Percentiles rank a stretch among this genome's conserved stretches.
Conservation (phyloP, 1,139 yeast genomes). For the Geotrichum phurueaensis region DNA sequence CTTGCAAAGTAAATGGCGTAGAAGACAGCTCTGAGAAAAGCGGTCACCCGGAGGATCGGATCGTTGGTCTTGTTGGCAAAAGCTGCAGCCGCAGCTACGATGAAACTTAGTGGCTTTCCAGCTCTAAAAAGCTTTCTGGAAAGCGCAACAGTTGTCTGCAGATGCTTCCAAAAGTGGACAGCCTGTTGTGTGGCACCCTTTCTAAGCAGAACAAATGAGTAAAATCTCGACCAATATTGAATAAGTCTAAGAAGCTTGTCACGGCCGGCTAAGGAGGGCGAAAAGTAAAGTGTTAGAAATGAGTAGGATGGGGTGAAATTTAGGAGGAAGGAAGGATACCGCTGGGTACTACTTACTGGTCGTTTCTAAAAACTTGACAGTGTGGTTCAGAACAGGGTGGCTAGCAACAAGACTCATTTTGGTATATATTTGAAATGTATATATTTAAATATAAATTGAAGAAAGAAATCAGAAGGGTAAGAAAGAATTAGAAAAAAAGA, state of each 20-base stretch:
- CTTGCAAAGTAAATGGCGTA: conserved; percentile 68
- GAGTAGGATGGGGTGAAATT: not conserved
- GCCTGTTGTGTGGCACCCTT: conserved; percentile 52
- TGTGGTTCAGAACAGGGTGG: conserved; percentile 67
- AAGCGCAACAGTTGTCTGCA: conserved; percentile 57
- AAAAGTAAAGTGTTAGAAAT: not conserved
- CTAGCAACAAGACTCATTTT: conserved; percentile 23
- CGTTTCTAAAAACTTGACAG: conserved; percentile 59
- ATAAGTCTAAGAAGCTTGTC: conserved; percentile 77
- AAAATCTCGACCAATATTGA: conserved; percentile 74
- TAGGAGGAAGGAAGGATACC: not conserved
- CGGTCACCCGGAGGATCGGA: conserved; percentile 51
- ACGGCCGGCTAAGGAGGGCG: conserved; percentile 43
- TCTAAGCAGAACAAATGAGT: conserved; percentile 56
- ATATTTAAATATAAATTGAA: not conserved
- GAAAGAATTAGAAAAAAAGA: not conserved
- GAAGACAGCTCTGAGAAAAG: conserved; percentile 62
- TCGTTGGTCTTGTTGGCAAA: conserved; percentile 70
- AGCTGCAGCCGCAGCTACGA: conserved; percentile 63
- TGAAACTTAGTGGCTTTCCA: conserved; percentile 73
- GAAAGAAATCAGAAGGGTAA: not conserved
- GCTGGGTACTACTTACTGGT: conserved; percentile 42
- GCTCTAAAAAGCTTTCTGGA: conserved; percentile 81
- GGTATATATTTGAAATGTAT: not conserved
- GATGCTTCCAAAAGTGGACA: conserved; percentile 46